Evolutionary conservation across 805 yeast species (phyloP).

Genomic region (Starmera quercuum): DNA sequence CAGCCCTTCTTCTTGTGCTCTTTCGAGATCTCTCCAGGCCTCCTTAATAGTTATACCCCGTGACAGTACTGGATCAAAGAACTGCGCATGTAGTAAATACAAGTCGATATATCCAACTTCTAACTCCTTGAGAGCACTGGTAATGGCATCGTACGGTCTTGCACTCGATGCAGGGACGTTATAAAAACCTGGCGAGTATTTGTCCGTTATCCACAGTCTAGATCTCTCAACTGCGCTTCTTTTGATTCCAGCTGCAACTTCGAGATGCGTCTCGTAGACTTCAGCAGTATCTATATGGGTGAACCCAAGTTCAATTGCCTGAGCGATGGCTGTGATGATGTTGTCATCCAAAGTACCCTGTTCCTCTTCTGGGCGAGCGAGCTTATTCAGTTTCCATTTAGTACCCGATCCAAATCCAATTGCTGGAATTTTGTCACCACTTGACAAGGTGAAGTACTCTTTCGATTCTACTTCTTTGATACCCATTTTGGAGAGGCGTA

Average conservation of each 20-base stretch:
- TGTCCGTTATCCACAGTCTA: slow-evolving; percentile 52
- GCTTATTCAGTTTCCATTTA: slow-evolving; percentile 31
- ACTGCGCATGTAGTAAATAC: slow-evolving; percentile 57
- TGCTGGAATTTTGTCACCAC: slow-evolving; percentile 33
- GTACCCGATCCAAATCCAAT: slow-evolving; percentile 39
- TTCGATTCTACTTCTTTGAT: too few species aligned
- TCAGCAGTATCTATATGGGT: slow-evolving; percentile 64
- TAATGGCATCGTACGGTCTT: slow-evolving; percentile 40
- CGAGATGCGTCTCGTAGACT: slow-evolving; percentile 48
- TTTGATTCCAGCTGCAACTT: slow-evolving; percentile 44
- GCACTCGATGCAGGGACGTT: slow-evolving; percentile 19
- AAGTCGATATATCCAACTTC: slow-evolving; percentile 49
- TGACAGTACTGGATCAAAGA: slow-evolving; percentile 30
- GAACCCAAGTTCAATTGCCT: slow-evolving; percentile 45
- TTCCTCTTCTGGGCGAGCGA: slow-evolving; percentile 12
- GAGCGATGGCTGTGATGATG: slow-evolving; percentile 35
- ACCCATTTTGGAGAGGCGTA: too few species aligned
- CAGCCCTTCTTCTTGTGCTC: slow-evolving; percentile 44
- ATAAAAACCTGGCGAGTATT: slow-evolving; percentile 37
- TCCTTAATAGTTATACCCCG: slow-evolving; percentile 39
- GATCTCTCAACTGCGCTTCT: slow-evolving; percentile 32
- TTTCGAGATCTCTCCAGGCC: slow-evolving; percentile 54
- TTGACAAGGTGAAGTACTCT: slow-evolving; percentile 7
- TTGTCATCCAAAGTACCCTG: slow-evolving; percentile 24
- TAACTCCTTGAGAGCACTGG: slow-evolving; percentile 36